phyloP scores from a whole-genome alignment of 352 stramenopile species.

The Thalassiosira livingstoniorum region DNA sequence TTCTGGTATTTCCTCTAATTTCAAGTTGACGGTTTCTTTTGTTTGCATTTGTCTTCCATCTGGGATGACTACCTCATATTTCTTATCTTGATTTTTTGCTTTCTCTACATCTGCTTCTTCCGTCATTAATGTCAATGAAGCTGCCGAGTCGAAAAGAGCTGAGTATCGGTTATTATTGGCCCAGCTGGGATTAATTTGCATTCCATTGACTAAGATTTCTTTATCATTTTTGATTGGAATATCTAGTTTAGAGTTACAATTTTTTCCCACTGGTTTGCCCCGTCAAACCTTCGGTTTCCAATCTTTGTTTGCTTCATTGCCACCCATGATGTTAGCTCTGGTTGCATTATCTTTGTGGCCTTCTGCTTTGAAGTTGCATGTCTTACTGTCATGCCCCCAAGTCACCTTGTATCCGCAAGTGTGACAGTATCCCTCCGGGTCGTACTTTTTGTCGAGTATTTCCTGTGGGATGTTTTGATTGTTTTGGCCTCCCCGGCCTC shows the following conservation, averaged over 20 bases:
- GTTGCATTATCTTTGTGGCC: not conserved
- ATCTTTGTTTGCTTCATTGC: not conserved
- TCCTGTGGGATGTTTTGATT: not conserved
- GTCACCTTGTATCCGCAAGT: not conserved
- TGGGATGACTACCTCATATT: not conserved
- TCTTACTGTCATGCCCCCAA: not conserved
- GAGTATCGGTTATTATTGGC: no score
- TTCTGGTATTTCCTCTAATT: not conserved
- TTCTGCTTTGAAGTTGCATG: not conserved
- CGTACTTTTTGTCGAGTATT: not conserved
- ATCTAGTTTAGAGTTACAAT: not conserved
- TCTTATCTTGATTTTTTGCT: not conserved
- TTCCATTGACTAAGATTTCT: not conserved
- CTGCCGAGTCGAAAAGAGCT: slow-evolving; percentile 13
- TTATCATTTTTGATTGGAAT: not conserved
- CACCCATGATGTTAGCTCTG: not conserved
- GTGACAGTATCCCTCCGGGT: not conserved
- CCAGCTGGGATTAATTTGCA: no score
- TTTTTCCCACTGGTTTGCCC: not conserved
- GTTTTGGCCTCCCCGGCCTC: not conserved
- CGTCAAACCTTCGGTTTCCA: not conserved
- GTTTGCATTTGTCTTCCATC: not conserved
- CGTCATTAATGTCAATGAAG: not conserved
- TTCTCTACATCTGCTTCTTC: not conserved
- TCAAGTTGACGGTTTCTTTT: slow-evolving; percentile 5